phyloP scores from a whole-genome alignment of 2,329 filamentous ascomycete species.

The Gnomoniopsis sp. region DNA sequence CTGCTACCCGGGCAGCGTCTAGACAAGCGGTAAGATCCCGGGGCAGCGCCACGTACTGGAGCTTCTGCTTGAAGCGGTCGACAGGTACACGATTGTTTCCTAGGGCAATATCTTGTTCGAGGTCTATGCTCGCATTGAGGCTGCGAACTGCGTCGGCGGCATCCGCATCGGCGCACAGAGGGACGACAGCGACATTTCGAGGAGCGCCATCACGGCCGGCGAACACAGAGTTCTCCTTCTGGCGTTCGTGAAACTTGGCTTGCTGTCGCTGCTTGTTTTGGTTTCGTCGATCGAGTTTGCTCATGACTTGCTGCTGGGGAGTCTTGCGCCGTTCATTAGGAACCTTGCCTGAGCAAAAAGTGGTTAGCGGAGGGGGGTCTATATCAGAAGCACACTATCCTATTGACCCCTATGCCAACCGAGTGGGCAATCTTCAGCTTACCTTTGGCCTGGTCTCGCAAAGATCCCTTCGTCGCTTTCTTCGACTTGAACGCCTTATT shows the following conservation, averaged over 20 bases:
- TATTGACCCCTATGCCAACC: neutral
- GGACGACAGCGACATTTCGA: slow-evolving; percentile 82
- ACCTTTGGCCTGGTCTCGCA: slow-evolving; percentile 87
- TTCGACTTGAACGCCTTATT: slow-evolving; percentile 93
- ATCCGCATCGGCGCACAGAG: slow-evolving; percentile 73
- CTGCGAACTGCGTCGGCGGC: slow-evolving; percentile 62
- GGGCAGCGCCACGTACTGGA: slow-evolving; percentile 77
- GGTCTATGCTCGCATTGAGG: slow-evolving; percentile 77
- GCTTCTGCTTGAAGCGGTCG: slow-evolving; percentile 90
- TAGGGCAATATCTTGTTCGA: slow-evolving; percentile 61
- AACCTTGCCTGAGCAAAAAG: slow-evolving; percentile 63
- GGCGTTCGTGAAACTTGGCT: slow-evolving; percentile 78
- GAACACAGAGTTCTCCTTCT: slow-evolving; percentile 77
- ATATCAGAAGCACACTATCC: too few species aligned
- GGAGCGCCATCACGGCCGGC: slow-evolving; percentile 83
- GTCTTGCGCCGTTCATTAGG: slow-evolving; percentile 78
- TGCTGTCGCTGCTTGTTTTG: slow-evolving; percentile 88
- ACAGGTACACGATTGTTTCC: slow-evolving; percentile 65
- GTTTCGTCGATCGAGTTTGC: slow-evolving; percentile 92
- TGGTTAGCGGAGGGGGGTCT: neutral
- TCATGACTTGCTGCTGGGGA: slow-evolving; percentile 94
- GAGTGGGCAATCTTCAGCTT: slow-evolving; percentile 20
- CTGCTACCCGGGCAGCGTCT: slow-evolving; percentile 82
- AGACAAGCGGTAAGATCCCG: slow-evolving; percentile 73
- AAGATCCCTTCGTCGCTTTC: slow-evolving; percentile 81